phyloP scores from a whole-genome alignment of 805 yeast genomes.

The Kuraishia piskuri region DNA sequence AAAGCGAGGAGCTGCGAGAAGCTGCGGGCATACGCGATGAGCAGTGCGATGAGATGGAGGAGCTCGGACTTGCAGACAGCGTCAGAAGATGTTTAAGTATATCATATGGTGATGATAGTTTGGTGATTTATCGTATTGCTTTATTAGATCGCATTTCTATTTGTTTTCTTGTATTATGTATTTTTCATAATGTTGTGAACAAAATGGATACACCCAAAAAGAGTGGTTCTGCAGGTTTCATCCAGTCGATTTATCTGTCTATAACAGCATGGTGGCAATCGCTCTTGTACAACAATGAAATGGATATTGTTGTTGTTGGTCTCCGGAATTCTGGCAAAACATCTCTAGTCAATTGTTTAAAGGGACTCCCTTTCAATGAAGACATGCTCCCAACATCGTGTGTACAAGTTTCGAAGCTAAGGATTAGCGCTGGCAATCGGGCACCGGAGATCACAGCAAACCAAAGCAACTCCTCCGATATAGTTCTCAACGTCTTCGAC shows the following conservation, averaged over 20 bases:
- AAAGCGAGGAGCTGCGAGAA: background rate
- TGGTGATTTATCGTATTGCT: too few relatives aligned
- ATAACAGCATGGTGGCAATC: background rate
- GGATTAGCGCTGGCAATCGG: background rate
- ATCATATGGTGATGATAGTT: too few relatives aligned
- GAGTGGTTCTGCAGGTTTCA: background rate
- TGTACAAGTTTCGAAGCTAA: background rate
- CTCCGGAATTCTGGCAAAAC: constrained; percentile 20
- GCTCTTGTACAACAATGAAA: background rate
- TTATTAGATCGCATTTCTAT: too few relatives aligned
- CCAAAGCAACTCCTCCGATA: too few relatives aligned
- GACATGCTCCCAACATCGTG: background rate
- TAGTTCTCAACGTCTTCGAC: constrained; percentile 16
- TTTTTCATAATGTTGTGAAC: too few relatives aligned
- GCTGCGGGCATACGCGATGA: too few relatives aligned
- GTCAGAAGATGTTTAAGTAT: too few relatives aligned
- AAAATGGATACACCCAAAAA: too few relatives aligned
- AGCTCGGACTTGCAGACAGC: background rate
- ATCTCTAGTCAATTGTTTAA: background rate
- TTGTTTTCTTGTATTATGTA: too few relatives aligned
- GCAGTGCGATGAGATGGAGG: background rate
- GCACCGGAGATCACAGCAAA: too few relatives aligned
- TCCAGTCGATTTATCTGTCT: background rate
- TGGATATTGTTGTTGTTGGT: constrained; percentile 19
- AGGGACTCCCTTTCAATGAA: background rate